Evolutionary conservation across 2,329 filamentous ascomycete genomes (phyloP).

Genomic region (Cryphonectria japonica): DNA sequence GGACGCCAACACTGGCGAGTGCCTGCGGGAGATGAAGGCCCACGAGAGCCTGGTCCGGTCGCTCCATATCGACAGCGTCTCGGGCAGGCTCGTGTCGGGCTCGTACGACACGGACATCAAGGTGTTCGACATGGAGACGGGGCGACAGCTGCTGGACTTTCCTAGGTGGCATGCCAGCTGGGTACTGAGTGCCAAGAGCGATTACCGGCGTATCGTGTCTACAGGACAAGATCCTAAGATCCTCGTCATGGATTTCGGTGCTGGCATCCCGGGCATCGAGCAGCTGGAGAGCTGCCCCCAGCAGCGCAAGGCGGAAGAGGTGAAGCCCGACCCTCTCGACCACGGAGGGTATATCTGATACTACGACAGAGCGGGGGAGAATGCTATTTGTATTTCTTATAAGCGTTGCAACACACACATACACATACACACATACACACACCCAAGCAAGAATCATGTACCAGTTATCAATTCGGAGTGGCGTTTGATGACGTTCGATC

Average conservation of each 20-base stretch:
- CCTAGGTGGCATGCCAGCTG: constrained; percentile 96
- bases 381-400: background rate
- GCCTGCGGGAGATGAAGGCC: constrained; percentile 78
- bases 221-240: constrained; percentile 94
- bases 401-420: background rate
- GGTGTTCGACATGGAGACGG: constrained; percentile 85
- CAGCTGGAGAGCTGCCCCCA: constrained; percentile 53
- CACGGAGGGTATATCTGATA: constrained; percentile 20
- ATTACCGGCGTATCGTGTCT: constrained; percentile 92
- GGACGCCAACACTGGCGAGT: constrained; percentile 87
- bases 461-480: background rate
- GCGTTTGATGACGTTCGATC: no score
- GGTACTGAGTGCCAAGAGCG: constrained; percentile 94
- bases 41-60: constrained; percentile 87
- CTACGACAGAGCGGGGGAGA: background rate
- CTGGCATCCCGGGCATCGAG: constrained; percentile 60
- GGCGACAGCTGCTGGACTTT: constrained; percentile 78
- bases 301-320: constrained; percentile 16
- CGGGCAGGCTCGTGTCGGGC: constrained; percentile 84
- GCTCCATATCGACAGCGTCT: constrained; percentile 85
- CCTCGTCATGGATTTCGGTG: constrained; percentile 89
- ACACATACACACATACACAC: no score
- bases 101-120: constrained; percentile 96
- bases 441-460: background rate
- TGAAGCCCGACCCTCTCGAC: background rate